Evolutionary conservation across 305 asterid genomes (phyloP), one percentile per base, ranked within the genome.

Genomic region (Fraxinus angustifolia): DNA sequence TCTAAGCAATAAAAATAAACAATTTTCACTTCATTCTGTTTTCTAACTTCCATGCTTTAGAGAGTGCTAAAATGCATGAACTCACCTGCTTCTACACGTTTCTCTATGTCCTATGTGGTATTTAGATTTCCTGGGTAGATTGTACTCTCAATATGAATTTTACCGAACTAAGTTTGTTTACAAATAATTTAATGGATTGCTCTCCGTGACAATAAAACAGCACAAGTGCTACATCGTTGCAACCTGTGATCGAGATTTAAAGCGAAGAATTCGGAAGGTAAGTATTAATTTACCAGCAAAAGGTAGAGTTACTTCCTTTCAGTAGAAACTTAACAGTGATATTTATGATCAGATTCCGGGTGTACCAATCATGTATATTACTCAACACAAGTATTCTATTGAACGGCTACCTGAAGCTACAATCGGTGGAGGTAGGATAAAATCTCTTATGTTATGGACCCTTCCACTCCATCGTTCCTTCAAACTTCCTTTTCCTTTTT

Each of bases 241-340:
- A 71, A 96, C 99, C 79, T 94, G 98, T 79, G 99, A 96, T 92
- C 88, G 99, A 75, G 98, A 96, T 83, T 88, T 96, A 85, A 96
- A 96, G 91, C 92, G 99, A 14, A 92, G 99, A 90, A 94, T 96
- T 72, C 91, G 99, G n/a, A 96, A 96, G 98, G 99, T 92, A 83
- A 26, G 36, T 17, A 78, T 70, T 78, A 8, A n/a, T 33, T 62
- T 81, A 4, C 16, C 58, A 2, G 6, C 40, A 8, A 7, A 28
- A 23, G 38, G 19, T 48, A 8, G 19, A 6, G 16, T 12, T 53
- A 19, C 40, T 73, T 40, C 34, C 17, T 10, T 72, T 6, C 77
- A 35, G 35, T 23, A 56, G 62, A 26, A 83, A 77, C 26, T 62
- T 77, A 75, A 8, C 26, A 70, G 6, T 56, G 56, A 34, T 26